Base-by-base conservation (phyloP, 148 eudicot genomes). In the Amaranthus cruentus region DNA sequence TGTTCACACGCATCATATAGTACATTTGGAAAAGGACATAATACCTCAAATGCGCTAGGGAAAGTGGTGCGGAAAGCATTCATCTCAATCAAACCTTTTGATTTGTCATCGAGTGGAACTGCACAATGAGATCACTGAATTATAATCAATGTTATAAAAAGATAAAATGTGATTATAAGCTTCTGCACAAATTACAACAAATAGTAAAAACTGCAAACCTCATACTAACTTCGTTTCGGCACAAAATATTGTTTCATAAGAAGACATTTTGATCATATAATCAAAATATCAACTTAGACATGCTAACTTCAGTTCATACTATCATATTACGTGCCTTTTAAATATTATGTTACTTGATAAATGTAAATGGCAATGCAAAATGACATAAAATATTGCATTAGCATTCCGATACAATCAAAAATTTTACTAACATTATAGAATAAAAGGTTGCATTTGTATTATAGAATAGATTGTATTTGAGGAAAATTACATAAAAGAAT, bases 21-120 rank as follows among this genome's bases (percentile, higher is more conserved):
- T 28, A 66, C 5, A 4, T 28, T 10, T 54, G 42, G 71, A 12
- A 60, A 62, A 71, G 49, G 21, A 10, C 56, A 65, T 70, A 68
- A 76, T 74, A 88, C 96, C 93, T 90, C 87, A 78, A 88, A 87
- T 62, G 85, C 96, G 75, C 57, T 74, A 21, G 96, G 90, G 75
- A 92, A 90, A 68, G 87, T 90, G 50, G 89, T 77, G 62, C 76
- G 71, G 44, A 81, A 65, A 78, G 85, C 73, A 43, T 63, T 83
- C 68, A 81, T 85, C 80, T 84, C 87, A 61, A 69, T 15, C 55
- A 81, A 71, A 46, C 78, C 81, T 55, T 82, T 84, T 28, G 67
- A 84, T 70, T 47, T 66, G 75, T 75, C 73, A 83, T 85, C 82
- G 54, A 81, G 72, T 14, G 74, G 21, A 82, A 66, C 77, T 84